Evolutionary conservation across 305 asterid species (phyloP), one percentile per base, ranked within the genome.

Genomic region (Salvia sclarea): DNA sequence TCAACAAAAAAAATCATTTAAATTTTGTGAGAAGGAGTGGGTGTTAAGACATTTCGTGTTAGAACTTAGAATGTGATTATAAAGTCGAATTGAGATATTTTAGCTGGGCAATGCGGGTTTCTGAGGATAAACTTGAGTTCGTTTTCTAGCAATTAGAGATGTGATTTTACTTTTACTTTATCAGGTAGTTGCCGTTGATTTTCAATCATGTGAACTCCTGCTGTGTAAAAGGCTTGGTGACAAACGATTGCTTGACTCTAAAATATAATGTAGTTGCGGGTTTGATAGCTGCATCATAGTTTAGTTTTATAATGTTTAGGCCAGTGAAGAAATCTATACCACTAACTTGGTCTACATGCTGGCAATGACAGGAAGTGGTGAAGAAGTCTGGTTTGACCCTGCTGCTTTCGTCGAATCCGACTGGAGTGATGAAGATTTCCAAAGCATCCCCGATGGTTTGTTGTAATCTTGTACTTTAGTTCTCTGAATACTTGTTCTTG

Each of bases 351-450:
- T 44, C 24, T 56, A 14, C 35, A 40, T 58, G 50, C 28, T 75
- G 55, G 56, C 11, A 61, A 40, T 72, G 61, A 44, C 86, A 95
- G 99, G 95, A 67, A 85, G 82, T 49, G 76, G 41, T 24, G 98
- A 95, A 61, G 99, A 92, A 81, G 83, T 92, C 4, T 95, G 98
- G 97, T 92, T 75, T 24, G 98, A 95, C 74, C 84, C 98, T 61
- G 85, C 90, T 67, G 83, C 81, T 47, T 72, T 77, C 35, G 90
- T 95, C 20, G 98, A 95, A 45, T 88, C 95, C 2, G 99, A 95
- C 63, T 87, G 90, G 79, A 92, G 98, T 24, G 99, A 95, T 22
- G 99, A 95, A 41, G 99, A 95, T 76, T 95, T 85, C 77, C 96
- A 83, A 56, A 92, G 98, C 49, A 83, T 87, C 48, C 88, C 97